phyloP scores from a whole-genome alignment of 176 grass and related monocot species.

The Typha latifolia region DNA sequence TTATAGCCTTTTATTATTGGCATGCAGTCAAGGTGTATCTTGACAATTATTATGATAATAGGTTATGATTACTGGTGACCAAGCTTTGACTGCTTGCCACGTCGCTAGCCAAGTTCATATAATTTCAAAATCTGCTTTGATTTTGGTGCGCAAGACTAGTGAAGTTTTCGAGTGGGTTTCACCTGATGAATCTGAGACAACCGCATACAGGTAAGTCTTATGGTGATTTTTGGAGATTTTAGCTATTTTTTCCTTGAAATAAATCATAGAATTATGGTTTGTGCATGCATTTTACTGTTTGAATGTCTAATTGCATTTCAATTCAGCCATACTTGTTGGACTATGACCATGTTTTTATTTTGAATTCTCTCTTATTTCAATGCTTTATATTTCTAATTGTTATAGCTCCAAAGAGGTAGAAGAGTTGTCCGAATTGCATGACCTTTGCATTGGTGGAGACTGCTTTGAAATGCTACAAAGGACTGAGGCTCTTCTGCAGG shows the following conservation, averaged over 20 bases:
- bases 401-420: slow-evolving; percentile 64
- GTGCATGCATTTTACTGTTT: background rate
- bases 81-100: slow-evolving; percentile 94
- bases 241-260: background rate
- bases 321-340: background rate
- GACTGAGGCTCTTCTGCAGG: slow-evolving; percentile 67
- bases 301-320: slow-evolving; percentile 2
- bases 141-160: slow-evolving; percentile 52
- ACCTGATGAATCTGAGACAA: slow-evolving; percentile 82
- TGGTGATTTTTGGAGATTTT: background rate
- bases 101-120: slow-evolving; percentile 96
- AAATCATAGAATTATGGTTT: background rate
- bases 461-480: slow-evolving; percentile 96
- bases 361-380: background rate
- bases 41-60: slow-evolving; percentile 29
- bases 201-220: slow-evolving; percentile 49
- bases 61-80: slow-evolving; percentile 99
- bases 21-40: background rate
- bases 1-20: background rate
- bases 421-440: slow-evolving; percentile 59
- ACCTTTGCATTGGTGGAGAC: slow-evolving; percentile 93
- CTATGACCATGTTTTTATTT: background rate
- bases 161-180: slow-evolving; percentile 77
- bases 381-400: background rate
- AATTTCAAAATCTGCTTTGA: slow-evolving; percentile 64